Conservation (phyloP, 768 basidiomycete genomes). For the Mycena rebaudengoi region DNA sequence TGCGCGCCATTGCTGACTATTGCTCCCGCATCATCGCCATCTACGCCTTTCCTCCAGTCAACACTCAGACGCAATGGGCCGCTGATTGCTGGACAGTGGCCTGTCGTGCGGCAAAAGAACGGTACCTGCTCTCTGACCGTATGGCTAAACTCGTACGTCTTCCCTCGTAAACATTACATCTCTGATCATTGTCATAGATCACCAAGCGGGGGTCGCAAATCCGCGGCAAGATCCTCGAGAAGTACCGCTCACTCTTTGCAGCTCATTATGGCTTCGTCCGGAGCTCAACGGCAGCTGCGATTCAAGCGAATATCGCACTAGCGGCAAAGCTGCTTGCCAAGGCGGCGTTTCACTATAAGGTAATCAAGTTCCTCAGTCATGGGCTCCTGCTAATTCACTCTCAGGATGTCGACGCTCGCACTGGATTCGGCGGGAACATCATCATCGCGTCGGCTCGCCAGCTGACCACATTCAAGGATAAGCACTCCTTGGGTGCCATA, state of each 20-base stretch:
- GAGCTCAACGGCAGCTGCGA: background rate
- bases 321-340: background rate
- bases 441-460: background rate
- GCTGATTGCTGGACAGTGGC: background rate
- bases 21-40: background rate
- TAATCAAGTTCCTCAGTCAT: background rate
- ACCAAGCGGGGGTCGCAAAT: constrained; percentile 1
- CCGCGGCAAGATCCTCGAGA: constrained; percentile 8
- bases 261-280: constrained; percentile 1
- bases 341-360: constrained; percentile 10
- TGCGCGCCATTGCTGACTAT: background rate
- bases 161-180: background rate
- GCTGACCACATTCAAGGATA: background rate
- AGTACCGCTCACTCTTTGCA: background rate
- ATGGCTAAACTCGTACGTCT: constrained; percentile 3
- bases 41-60: background rate
- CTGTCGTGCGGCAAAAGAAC: background rate
- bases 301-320: background rate
- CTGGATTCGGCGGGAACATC: constrained; percentile 5
- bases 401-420: background rate
- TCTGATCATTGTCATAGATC: background rate
- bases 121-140: background rate
- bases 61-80: background rate
- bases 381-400: background rate
- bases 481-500: background rate